phyloP scores from a whole-genome alignment of 73 alveolate genomes.

The Stentor coeruleus region DNA sequence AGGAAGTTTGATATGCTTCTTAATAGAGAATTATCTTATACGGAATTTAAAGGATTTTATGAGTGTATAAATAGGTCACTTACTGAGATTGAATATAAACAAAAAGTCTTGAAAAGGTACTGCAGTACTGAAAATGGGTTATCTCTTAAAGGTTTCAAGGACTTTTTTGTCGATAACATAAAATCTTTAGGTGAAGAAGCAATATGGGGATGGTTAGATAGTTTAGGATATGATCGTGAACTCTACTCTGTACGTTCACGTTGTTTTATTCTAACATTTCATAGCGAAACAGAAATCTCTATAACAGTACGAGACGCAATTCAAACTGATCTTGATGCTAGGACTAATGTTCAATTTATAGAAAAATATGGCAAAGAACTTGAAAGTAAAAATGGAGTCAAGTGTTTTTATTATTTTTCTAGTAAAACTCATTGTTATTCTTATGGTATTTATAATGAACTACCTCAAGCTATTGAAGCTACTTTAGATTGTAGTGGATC shows the following conservation, averaged over 20 bases:
- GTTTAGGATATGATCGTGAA: background rate
- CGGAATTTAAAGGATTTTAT: background rate
- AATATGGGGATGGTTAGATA: background rate
- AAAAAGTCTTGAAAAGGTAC: background rate
- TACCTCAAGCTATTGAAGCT: background rate
- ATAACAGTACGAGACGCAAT: background rate
- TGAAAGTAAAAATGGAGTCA: background rate
- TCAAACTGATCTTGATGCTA: background rate
- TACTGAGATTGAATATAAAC: background rate
- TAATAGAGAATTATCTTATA: background rate
- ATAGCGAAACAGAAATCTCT: background rate
- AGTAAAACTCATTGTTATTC: background rate
- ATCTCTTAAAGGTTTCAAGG: background rate
- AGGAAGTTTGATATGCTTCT: background rate
- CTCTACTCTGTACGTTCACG: background rate
- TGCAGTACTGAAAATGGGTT: background rate
- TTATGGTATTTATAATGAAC: background rate
- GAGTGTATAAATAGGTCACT: background rate
- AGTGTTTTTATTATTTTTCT: background rate
- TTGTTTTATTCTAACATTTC: background rate
- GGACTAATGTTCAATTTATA: background rate
- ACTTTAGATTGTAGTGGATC: background rate
- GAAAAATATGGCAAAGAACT: background rate
- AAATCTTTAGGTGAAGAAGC: background rate
- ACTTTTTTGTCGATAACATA: background rate